Evolutionary conservation across 2,329 filamentous ascomycete species (phyloP), one percentile per base, ranked within the genome.

Genomic region (Phaeophleospora eucalypticola): DNA sequence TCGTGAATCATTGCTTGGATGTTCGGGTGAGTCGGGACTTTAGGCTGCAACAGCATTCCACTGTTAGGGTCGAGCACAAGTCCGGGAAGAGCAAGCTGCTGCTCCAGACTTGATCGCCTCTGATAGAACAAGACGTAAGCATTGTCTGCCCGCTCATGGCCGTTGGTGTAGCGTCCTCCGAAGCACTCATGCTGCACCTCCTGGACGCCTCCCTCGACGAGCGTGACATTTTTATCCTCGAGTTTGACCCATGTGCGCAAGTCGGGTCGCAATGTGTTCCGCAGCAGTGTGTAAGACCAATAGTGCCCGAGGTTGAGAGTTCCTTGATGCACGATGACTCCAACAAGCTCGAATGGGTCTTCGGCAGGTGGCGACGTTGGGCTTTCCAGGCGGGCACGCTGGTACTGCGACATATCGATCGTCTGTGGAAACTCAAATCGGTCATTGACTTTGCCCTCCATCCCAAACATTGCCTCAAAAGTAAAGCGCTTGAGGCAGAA

Each of bases 91-190:
- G 52, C 36, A 8, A 56, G 38, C 17, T 41, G 47, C 42, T 52
- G 45, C 36, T 53, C 49, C 9, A 53, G 34, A 15, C 24, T 43
- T 12, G 10, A 19, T 17, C 49, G 46, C 14, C 53, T 82, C 65
- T 96, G 87, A 65, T 98, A 98, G 67, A 98, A 97, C 7, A 98
- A 77, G 87, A 98, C 97, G 67, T 98, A 98, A 10, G 91, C 93
- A 65, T 89, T 97, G 73, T 66, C 61, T 3, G 49, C 48, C 20
- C 56, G 59, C 17, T 58, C 51, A 14, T 84, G 72, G 3, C 80
- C 78, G 67, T 90, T 91, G 58, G 83, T 80, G 58, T 41, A 51
- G 4, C 37, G 38, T 1, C 72, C 72, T 21, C 73, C 72, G 48
- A 89, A 95, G 58, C 90, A 93, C 35, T 84, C 80, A 44, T 78